Base-by-base conservation (phyloP, 2,329 filamentous ascomycete species). In the Metarhizium brunneum region DNA sequence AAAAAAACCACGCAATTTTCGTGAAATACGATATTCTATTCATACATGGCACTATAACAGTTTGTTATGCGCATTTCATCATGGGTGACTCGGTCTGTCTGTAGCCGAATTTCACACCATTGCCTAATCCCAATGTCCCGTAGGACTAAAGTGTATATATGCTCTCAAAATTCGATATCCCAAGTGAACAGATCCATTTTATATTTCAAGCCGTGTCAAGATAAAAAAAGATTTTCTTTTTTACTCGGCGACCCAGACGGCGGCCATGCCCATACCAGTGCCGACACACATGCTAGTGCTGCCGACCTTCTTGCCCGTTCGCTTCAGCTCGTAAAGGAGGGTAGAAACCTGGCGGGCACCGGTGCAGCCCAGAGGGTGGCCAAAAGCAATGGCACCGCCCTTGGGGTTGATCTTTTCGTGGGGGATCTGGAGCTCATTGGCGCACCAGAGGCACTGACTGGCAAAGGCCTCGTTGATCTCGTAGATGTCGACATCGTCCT, bases 391-490 rank as follows among this genome's bases (percentile, higher is more conserved):
- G 38, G 92, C 92, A 60, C 92, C 92, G 62, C 92, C 94, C 81
- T 96, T 96, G 65, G 92, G 92, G 77, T 97, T 97, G 68, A 99
- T 85, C 82, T 96, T 97, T 62, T 89, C 86, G 58, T 79, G 69
- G 54, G 90, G 88, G 32, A 99, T 75, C 48, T 86, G 87, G 25
- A 99, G 82, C 78, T 96, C 86, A 66, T 94, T 89, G 60, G 89
- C 84, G 72, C 91, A 96, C 88, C 88, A 97, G 62, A 97, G 73
- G 73, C 90, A 96, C 80, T 97, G 92, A 60, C 84, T 89, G 36
- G 94, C 94, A 71, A 99, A 99, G 1, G 94, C 94, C 82, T 99
- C 94, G 78, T 99, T 99, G 81, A 99, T 96, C 82, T 99, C 94
- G 68, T 83, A 97, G 68, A 97, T 92, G 70, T 97, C 94, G 35